Percentiles rank a stretch among this genome's conserved stretches.
phyloP scores from a whole-genome alignment of 1,284 basidiomycete species.

The Ganoderma leucocontextum region DNA sequence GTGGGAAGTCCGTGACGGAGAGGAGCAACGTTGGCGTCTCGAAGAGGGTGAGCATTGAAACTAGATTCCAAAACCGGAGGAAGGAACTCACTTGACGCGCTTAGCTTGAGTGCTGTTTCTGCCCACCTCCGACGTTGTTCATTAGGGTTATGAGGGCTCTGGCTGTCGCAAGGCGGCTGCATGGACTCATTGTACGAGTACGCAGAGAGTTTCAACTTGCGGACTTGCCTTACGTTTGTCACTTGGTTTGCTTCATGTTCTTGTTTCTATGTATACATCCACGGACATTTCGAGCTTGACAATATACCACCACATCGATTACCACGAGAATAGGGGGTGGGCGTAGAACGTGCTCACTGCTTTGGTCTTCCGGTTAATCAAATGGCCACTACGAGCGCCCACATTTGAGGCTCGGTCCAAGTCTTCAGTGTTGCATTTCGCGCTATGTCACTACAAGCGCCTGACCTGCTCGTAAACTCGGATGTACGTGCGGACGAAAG shows the following conservation, averaged over 20 bases:
- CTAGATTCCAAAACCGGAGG: not conserved
- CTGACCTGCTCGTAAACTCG: not conserved
- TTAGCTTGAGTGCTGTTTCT: not conserved
- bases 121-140: not conserved
- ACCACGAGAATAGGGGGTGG: too few species aligned
- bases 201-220: not conserved
- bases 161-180: not conserved
- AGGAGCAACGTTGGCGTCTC: constrained; percentile 28
- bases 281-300: constrained; percentile 8
- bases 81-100: not conserved
- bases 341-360: not conserved
- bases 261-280: constrained; percentile 1
- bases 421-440: not conserved
- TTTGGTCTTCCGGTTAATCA: too few species aligned
- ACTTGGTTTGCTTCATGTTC: not conserved
- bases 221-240: not conserved
- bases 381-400: not conserved
- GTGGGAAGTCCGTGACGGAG: constrained; percentile 24
- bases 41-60: constrained; percentile 24
- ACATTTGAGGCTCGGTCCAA: not conserved
- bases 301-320: not conserved
- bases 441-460: not conserved
- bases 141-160: not conserved
- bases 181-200: constrained; percentile 4
- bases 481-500: not conserved